Base-by-base conservation (phyloP, 805 yeast species). In the Pichia kluyveri region DNA sequence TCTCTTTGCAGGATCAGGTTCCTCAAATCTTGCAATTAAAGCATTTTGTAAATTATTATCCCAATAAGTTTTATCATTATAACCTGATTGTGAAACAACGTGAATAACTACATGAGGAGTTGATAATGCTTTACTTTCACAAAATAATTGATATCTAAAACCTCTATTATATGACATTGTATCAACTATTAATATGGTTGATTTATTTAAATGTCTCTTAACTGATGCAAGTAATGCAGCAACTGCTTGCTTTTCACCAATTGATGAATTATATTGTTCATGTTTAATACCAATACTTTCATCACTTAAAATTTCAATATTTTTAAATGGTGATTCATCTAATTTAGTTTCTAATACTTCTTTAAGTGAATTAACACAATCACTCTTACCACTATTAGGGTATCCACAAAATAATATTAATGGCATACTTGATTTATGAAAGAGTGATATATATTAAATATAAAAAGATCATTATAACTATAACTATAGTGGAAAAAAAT, bases 121-220 rank as follows among this genome's bases (percentile, higher is more conserved):
- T 17, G 80, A 73, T 28, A 81, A 70, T 1, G 88, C 83, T 62
- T 90, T 91, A 38, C 96, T 90, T 63, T 93, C 99, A 65, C 97
- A 90, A 63, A 80, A 89, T 46, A 93, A 70, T 65, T 93, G 99
- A 66, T 93, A 93, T 51, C 99, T 71, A 63, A 90, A 89, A 0
- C 99, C 99, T 61, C 93, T 93, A 58, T 93, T 93, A 62, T 93
- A 93, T 39, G 86, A 81, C 57, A 89, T 70, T 1, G 93, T 78
- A 62, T 93, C 99, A 46, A 93, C 71, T 17, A 93, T 80, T 1
- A 93, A 97, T 30, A 93, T 73, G 19, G 77, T 81, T 31, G 75
- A 69, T 38, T 82, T 73, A 1, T 85, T 72, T 4, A 93, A 65
- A 53, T 84, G 87, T 54, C 97, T 73, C 58, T 88, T 87, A 17